phyloP scores from a whole-genome alignment of 768 basidiomycete species.

The Crepidotus variabilis region DNA sequence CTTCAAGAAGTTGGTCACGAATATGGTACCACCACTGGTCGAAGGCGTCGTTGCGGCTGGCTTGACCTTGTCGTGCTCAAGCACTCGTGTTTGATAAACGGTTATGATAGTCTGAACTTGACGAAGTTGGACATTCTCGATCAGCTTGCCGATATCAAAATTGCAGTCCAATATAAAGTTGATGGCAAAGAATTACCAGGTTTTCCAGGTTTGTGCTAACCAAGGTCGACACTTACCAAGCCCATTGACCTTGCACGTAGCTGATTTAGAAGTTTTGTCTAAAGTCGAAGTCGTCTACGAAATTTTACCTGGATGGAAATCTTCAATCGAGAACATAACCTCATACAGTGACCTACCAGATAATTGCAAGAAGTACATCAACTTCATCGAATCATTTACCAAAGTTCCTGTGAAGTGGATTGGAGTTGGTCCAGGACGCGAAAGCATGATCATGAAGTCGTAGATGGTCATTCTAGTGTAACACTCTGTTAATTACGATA shows the following conservation, averaged over 20 bases:
- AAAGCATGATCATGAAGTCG: slow-evolving; percentile 3
- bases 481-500: no score
- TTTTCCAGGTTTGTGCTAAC: slow-evolving; percentile 67
- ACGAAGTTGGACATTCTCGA: slow-evolving; percentile 97
- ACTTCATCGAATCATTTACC: slow-evolving; percentile 73
- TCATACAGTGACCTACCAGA: slow-evolving; percentile 76
- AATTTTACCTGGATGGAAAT: slow-evolving; percentile 90
- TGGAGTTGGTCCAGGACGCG: slow-evolving; percentile 75
- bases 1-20: slow-evolving; percentile 93
- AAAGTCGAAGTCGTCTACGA: slow-evolving; percentile 83
- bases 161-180: slow-evolving; percentile 76
- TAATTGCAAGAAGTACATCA: slow-evolving; percentile 82
- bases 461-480: neutral
- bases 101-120: slow-evolving; percentile 89
- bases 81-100: slow-evolving; percentile 92
- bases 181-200: slow-evolving; percentile 76
- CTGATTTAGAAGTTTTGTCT: slow-evolving; percentile 80
- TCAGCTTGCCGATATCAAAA: slow-evolving; percentile 78
- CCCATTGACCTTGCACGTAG: slow-evolving; percentile 31
- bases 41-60: slow-evolving; percentile 94
- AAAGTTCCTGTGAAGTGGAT: slow-evolving; percentile 81
- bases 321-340: slow-evolving; percentile 59
- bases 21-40: slow-evolving; percentile 90
- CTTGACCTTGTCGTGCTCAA: slow-evolving; percentile 93
- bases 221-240: neutral